Evolutionary conservation across 805 yeast species (phyloP).

Genomic region (Saccharomyces jurei): DNA sequence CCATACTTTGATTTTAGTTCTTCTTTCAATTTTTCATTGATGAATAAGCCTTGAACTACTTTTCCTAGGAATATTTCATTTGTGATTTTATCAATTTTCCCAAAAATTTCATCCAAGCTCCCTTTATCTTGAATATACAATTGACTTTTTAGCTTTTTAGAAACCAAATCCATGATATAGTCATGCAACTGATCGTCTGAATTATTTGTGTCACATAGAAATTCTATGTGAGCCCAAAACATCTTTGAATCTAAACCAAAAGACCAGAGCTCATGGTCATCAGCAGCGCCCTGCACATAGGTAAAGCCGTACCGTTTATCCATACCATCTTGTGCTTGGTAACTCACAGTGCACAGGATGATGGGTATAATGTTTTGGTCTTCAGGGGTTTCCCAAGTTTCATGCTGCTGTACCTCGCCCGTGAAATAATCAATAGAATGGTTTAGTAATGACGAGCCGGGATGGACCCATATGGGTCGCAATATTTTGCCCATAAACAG

Average conservation of each 20-base stretch:
- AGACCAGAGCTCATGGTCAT: conserved; percentile 87
- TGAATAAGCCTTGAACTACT: conserved; percentile 8
- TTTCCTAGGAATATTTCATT: conserved; percentile 16
- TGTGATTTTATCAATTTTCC: conserved; percentile 13
- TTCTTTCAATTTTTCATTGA: conserved; percentile 5
- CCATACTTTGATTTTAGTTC: conserved; percentile 9
- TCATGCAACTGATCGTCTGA: conserved; percentile 28
- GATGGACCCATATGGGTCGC: conserved; percentile 64
- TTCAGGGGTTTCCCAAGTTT: conserved; percentile 31
- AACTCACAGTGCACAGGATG: conserved; percentile 55
- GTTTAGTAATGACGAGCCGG: conserved; percentile 33
- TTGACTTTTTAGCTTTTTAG: background rate
- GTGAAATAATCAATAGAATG: conserved; percentile 23
- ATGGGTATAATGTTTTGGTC: conserved; percentile 36
- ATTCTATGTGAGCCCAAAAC: conserved; percentile 45
- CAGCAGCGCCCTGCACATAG: conserved; percentile 91
- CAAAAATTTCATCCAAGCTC: conserved; percentile 3
- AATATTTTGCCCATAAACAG: conserved; percentile 41
- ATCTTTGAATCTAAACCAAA: conserved; percentile 42
- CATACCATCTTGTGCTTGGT: conserved; percentile 51
- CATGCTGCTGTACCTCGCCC: conserved; percentile 18
- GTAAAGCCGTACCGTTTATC: conserved; percentile 39
- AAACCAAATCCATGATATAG: conserved; percentile 4
- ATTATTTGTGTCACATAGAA: conserved; percentile 20
- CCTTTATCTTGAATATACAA: conserved; percentile 6